Evolutionary conservation across 192 early-diverging fungal species (phyloP), one percentile per base, ranked within the genome.

Genomic region (Backusella australiensis): DNA sequence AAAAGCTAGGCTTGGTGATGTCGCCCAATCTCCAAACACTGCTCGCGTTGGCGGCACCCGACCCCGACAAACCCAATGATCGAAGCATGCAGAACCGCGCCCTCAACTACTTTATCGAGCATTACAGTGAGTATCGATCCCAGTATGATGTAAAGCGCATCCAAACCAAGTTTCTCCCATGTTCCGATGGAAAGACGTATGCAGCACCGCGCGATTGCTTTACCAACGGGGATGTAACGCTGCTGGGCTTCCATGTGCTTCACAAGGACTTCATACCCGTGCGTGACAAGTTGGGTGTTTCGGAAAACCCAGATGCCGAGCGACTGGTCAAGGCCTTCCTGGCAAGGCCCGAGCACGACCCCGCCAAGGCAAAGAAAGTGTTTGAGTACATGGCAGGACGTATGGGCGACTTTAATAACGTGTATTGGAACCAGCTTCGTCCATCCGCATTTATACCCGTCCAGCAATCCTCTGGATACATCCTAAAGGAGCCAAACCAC

Each of bases 371-470:
- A 5, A 81, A 77, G 3, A 63, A 68, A 0, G 79, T 93, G 1
- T 94, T 97, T 84, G 85, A 88, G 26, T 95, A 90, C 75, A 79
- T 96, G 65, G 82, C 89, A 9, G 84, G 84, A 19, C 86, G 89
- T 35, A 90, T 92, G 69, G 88, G 82, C 29, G 86, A 90, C 1
- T 91, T 95, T 71, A 68, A 49, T 4, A 66, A 78, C 5, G 44
- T 73, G 0, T 82, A 93, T 75, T 95, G 92, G 92, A 41, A 79
- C 0, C 73, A 69, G 5, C 73, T 95, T 5, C 71, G 82, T 19
- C n/a, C 34, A 1, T 65, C 88, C 2, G 77, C 83, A 56, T 95
- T 94, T 75, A 92, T 95, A 73, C 94, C 94, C 7, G 76, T 87
- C 67, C 46, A 77, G 76, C 6, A 75, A 73, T 44, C 77, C 59